A percentile compares a stretch with the other conserved stretches of the same genome.
Conservation (phyloP, 1,139 yeast species). For the Nakaseomyces glabratus region DNA sequence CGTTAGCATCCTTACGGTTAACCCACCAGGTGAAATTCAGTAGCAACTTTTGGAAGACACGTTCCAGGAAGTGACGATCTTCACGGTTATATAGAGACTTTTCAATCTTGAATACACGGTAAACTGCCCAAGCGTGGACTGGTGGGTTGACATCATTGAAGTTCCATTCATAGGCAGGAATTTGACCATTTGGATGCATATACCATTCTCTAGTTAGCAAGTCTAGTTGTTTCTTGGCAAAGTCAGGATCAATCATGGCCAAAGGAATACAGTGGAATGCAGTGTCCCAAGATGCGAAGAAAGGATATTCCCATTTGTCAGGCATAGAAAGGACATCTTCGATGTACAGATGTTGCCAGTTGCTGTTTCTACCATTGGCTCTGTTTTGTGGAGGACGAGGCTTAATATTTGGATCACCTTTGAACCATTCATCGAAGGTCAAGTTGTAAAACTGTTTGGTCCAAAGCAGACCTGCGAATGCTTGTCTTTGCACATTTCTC, state of each 20-base stretch:
- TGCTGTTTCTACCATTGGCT: conserved; percentile 70
- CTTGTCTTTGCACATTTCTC: conserved; percentile 81
- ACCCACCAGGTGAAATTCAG: conserved; percentile 97
- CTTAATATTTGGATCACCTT: conserved; percentile 71
- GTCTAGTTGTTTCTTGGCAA: conserved; percentile 82
- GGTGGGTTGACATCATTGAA: conserved; percentile 93
- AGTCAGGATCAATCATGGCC: conserved; percentile 89
- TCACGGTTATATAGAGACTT: conserved; percentile 73
- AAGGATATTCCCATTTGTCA: conserved; percentile 93
- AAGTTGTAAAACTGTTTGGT: conserved; percentile 85
- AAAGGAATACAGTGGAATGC: conserved; percentile 91
- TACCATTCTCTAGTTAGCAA: conserved; percentile 88
- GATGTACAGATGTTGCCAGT: conserved; percentile 81
- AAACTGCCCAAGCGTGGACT: conserved; percentile 93
- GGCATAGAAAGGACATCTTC: conserved; percentile 84
- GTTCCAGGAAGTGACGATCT: conserved; percentile 75
- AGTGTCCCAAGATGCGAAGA: conserved; percentile 97
- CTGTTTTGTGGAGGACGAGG: conserved; percentile 67
- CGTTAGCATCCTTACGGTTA: conserved; percentile 77
- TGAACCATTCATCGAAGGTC: conserved; percentile 76
- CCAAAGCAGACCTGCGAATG: conserved; percentile 89
- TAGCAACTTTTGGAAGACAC: conserved; percentile 80
- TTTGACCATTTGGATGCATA: conserved; percentile 94
- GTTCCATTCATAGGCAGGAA: conserved; percentile 96
- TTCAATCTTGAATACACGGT: conserved; percentile 78